Evolutionary conservation across 768 basidiomycete genomes (phyloP).

Genomic region (Amanita pallidorosea): DNA sequence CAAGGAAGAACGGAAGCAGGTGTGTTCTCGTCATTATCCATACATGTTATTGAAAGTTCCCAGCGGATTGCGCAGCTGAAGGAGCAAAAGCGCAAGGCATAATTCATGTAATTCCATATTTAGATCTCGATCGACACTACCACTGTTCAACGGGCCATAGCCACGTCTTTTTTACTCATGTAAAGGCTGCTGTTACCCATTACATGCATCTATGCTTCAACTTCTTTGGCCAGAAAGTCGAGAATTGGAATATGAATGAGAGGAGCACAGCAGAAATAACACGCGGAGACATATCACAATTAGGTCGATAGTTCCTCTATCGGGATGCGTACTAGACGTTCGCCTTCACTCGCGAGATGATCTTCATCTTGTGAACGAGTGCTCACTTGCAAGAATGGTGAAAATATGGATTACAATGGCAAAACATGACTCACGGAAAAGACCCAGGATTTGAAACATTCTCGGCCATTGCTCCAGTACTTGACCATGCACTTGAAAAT

Average conservation of each 20-base stretch:
- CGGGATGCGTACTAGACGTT: constrained; percentile 64
- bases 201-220: too few relatives aligned
- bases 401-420: neutral
- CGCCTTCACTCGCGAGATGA: constrained; percentile 24
- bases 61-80: constrained; percentile 74
- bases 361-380: neutral
- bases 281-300: constrained; percentile 13
- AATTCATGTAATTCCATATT: constrained; percentile 18
- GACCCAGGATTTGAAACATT: constrained; percentile 68
- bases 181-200: too few relatives aligned
- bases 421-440: constrained; percentile 45
- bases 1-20: constrained; percentile 88
- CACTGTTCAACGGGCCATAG: too few relatives aligned
- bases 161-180: too few relatives aligned
- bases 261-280: constrained; percentile 33
- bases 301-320: constrained; percentile 43
- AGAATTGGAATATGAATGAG: constrained; percentile 33
- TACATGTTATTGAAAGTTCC: neutral
- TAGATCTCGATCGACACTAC: constrained; percentile 22
- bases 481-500: constrained; percentile 53
- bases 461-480: constrained; percentile 74
- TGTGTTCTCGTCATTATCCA: constrained; percentile 20
- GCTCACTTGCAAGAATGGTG: neutral
- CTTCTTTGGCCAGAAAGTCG: too few relatives aligned
- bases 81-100: constrained; percentile 59